phyloP scores from a whole-genome alignment of 768 basidiomycete species.

The Mycena belliarum region DNA sequence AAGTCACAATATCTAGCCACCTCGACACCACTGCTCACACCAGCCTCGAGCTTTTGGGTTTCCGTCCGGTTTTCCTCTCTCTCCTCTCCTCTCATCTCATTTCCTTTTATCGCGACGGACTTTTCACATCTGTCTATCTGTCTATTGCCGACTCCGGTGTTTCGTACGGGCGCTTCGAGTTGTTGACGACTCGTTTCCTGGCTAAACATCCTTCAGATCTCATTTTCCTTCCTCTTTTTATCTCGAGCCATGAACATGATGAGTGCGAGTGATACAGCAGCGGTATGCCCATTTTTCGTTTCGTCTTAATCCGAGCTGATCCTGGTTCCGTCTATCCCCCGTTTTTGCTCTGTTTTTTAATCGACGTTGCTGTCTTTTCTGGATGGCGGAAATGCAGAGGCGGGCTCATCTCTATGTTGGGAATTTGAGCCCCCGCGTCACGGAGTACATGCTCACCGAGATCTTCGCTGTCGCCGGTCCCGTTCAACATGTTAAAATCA shows the following conservation, averaged over 20 bases:
- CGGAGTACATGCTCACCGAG: constrained; percentile 98
- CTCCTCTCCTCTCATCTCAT: constrained; percentile 38
- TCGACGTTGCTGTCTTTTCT: constrained; percentile 26
- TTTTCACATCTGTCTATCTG: constrained; percentile 40
- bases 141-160: constrained; percentile 51
- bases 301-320: constrained; percentile 31
- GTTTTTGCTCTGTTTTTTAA: constrained; percentile 24
- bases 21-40: too few species aligned
- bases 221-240: constrained; percentile 54
- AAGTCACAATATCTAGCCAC: too few species aligned
- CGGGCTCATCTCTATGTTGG: constrained; percentile 99
- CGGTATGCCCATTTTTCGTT: constrained; percentile 51
- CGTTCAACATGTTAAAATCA: constrained; percentile 99
- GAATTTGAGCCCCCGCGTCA: constrained; percentile 95
- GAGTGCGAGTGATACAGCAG: constrained; percentile 75
- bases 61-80: constrained; percentile 45
- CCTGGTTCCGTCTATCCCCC: constrained; percentile 24
- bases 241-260: constrained; percentile 72
- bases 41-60: constrained; percentile 41
- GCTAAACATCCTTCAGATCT: constrained; percentile 38
- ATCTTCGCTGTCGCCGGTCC: constrained; percentile 96
- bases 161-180: constrained; percentile 45
- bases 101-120: constrained; percentile 27
- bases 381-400: constrained; percentile 49
- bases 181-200: constrained; percentile 22